Evolutionary conservation across 1,284 basidiomycete genomes (phyloP), one percentile per base, ranked within the genome.

Genomic region (Malassezia sp.): DNA sequence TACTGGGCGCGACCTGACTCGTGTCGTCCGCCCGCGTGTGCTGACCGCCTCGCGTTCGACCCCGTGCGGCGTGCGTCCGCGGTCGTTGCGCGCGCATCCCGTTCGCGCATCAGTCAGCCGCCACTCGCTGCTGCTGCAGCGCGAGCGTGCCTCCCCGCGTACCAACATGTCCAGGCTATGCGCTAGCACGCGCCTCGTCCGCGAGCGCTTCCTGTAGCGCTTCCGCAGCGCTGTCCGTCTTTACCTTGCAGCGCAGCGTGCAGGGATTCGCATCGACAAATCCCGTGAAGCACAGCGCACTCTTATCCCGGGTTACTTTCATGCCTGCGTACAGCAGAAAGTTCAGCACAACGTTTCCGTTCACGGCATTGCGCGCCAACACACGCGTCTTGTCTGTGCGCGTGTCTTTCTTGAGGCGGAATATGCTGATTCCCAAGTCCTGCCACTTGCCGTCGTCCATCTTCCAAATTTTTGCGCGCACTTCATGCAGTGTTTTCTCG

Each of bases 311-410:
- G 8, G 38, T 57, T 11, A 49, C 42, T 41, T 53, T 58, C 15
- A 67, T 34, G 7, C 49, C 49, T 22, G 51, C 35, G 39, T 59
- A 61, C 22, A 59, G 31, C 37, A 52, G 39, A 38, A 67, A 67
- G 49, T 67, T 67, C 35, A 62, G 51, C 24, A 51, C 52, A 0
- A 63, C 61, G 28, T 61, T 61, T 22, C 63, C 62, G 41, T 63
- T 67, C 7, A 57, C 63, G 24, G 59, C 62, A 51, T 63, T 67
- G 6, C 63, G 38, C 1, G 60, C 63, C 3, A 67, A 43, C 26
- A 67, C 38, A 10, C 63, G 26, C 14, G 49, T 34, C 43, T 60
- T 64, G 29, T 31, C 21, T 14, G 53, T 56, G n/a, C 37, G 32
- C 2, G 40, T 42, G 14, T 57, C 31, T 38, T 49, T 51, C 49